A percentile compares a stretch with the other conserved stretches of the same genome.
These are phyloP conservation scores for Russula olivacea DNA, from an alignment of 768 basidiomycete species.

Conservation along the genomic window DNA sequence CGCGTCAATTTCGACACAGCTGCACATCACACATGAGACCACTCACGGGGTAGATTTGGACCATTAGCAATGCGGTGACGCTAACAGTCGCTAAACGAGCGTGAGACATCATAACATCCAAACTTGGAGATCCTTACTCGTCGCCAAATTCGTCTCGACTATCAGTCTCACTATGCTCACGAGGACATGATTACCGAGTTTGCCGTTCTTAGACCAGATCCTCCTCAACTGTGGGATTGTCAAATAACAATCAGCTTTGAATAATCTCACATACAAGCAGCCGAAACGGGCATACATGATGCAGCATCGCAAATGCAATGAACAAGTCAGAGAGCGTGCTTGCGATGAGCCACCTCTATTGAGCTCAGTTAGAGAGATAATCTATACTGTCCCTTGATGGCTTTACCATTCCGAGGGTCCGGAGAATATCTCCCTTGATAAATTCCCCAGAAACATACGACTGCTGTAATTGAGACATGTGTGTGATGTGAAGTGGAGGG, in stretches of 20 bases:
- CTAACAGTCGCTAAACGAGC: not conserved
- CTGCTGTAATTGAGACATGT: not conserved
- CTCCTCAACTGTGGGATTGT: not conserved
- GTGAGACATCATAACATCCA: not conserved
- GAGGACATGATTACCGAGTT: slow-evolving; percentile 8
- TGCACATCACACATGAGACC: not conserved
- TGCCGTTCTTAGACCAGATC: not conserved
- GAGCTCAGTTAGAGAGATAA: not conserved
- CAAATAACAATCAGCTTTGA: not conserved
- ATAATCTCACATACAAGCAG: not conserved
- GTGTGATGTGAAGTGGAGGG: not conserved
- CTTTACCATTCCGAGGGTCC: not conserved
- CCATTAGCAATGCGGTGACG: not conserved
- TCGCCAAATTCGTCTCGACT: slow-evolving; percentile 27
- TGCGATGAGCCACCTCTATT: slow-evolving; percentile 7
- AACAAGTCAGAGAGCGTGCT: slow-evolving; percentile 2
- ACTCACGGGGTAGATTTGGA: not conserved
- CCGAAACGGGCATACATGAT: not conserved
- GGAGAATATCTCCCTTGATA: not conserved
- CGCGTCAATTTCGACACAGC: not conserved
- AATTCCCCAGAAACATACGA: not conserved
- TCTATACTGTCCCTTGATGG: not conserved
- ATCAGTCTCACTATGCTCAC: slow-evolving; percentile 26
- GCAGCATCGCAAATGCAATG: slow-evolving; percentile 5
- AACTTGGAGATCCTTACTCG: slow-evolving; percentile 3